Evolutionary conservation across 345 rosid genomes (phyloP), one percentile per base, ranked within the genome.

Genomic region (Gossypium thurberi): DNA sequence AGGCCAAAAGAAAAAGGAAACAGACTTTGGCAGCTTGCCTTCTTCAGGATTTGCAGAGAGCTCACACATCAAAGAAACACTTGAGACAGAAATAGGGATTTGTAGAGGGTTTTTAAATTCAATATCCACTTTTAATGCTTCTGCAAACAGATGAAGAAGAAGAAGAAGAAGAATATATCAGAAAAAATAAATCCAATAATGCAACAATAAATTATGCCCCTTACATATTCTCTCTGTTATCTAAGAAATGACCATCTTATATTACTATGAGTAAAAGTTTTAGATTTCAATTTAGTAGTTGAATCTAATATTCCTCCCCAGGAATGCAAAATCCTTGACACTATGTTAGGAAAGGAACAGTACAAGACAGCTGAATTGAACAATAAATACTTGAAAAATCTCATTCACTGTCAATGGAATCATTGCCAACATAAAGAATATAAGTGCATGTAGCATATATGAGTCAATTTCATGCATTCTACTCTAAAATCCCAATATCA

Each of bases 81-180:
- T 74, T 33, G 92, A 83, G 69, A 93, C 69, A 70, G 97, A 87
- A 81, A 92, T 84, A 53, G 93, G 82, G 53, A 91, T 83, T 75
- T 87, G 89, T 77, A 95, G 81, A 53, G 99, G 98, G 77, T 95
- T 95, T 82, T 78, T 83, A 78, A 95, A 87, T 82, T 90, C 94
- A 67, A 93, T 73, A 77, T 74, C 86, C 73, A 95, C 88, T 83
- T 82, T 85, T 80, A 93, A 84, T 15, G 94, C 81, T 83, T 95
- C 99, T 95, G 94, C 82, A 82, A 75, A 73, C 28, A 43, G 50
- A 28, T 18, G 10, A 53, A 70, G 51, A 75, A 73, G 20, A 56
- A 33, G 13, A 53, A 70, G 51, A 75, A 73, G 23, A 56, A 33
- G 48, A 63, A 69, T 69, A 23, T 33, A 68, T 40, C 3, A 28